Evolutionary conservation across 2,329 filamentous ascomycete species (phyloP), one percentile per base, ranked within the genome.

Genomic region (Colletotrichum plurivorum): DNA sequence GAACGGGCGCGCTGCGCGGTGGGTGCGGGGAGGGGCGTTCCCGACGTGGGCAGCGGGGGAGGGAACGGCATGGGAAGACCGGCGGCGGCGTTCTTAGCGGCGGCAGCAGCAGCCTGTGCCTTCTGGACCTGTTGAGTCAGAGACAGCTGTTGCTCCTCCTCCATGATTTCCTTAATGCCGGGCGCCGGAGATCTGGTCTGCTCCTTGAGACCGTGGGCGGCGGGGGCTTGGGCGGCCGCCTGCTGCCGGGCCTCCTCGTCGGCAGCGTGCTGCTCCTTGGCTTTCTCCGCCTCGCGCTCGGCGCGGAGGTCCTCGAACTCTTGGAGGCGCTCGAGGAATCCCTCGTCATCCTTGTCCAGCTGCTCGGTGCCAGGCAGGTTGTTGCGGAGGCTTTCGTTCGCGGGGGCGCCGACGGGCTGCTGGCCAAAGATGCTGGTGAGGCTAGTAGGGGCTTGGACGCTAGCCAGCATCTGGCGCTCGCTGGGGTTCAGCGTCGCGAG

Each of bases 111-210:
- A 48, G 84, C 84, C 73, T 87, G 85, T 41, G 94, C 91, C 80
- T 94, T 93, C 79, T 95, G 93, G 0, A 96, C 93, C 79, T 95
- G 93, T 78, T 97, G 91, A 5, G 93, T 94, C 63, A 97, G 83
- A 54, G 93, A 94, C 15, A 95, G 85, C 20, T 72, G 57, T 13
- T 71, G 63, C 39, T 71, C 57, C 66, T 74, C 70, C 54, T 70
- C 62, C 58, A 74, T 75, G 15, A 70, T 70, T 27, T 61, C 64
- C 54, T 68, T 68, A 4, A 68, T 70, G 57, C 39, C 64, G 72
- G 74, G 22, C 41, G 63, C 9, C 52, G 63, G 27, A 46, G 48
- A 56, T 49, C 57, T 25, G 51, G 43, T 46, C 31, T 69, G 49
- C 54, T 76, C 73, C 52, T 73, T 62, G 12, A 36, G 20, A 5